Evolutionary conservation across 495 filamentous ascomycete genomes (phyloP), one percentile per base, ranked within the genome.

Genomic region (Penicillium manginii): DNA sequence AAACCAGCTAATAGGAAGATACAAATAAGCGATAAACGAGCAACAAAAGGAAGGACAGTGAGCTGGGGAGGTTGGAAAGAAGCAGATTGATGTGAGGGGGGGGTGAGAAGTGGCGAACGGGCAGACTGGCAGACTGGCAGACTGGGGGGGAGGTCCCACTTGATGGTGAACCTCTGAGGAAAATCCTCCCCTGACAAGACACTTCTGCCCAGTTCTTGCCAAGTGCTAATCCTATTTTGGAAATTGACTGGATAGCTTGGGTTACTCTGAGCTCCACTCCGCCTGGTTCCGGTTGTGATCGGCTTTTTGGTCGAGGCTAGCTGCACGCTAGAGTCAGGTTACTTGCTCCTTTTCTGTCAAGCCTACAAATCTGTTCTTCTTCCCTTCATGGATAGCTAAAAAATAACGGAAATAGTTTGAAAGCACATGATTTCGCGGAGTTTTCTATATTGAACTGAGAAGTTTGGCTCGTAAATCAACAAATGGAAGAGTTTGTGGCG

Each of bases 11-110:
- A 52, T 43, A 39, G 0, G 17, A 43, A 19, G 50, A 56, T 43
- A 62, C 60, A 19, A 19, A 61, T 11, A 43, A n/a, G 53, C 15
- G 4, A 29, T 0, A 26, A 59, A 51, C 7, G 60, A 60, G 62
- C 42, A 53, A 58, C 46, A 57, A 63, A 29, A 29, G 6, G 26
- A 29, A 29, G 26, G 26, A 49, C 54, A 45, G 29, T 47, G 56
- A 26, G 55, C 58, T 12, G 47, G 54, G 42, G 49, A 65, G 59
- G 68, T 65, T 58, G 65, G 50, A 53, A 47, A 58, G 60, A 43
- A 52, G 58, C 29, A 49, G 67, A 19, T 17, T 40, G 17, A 51
- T 52, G 59, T 53, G 62, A 58, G 58, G 57, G 50, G 63, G 64
- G 60, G 65, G 37, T 14, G 37, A 43, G 40, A 43, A 43, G 40